Conservation (phyloP, 2,329 filamentous ascomycete species). For the Epichloe sibirici region DNA sequence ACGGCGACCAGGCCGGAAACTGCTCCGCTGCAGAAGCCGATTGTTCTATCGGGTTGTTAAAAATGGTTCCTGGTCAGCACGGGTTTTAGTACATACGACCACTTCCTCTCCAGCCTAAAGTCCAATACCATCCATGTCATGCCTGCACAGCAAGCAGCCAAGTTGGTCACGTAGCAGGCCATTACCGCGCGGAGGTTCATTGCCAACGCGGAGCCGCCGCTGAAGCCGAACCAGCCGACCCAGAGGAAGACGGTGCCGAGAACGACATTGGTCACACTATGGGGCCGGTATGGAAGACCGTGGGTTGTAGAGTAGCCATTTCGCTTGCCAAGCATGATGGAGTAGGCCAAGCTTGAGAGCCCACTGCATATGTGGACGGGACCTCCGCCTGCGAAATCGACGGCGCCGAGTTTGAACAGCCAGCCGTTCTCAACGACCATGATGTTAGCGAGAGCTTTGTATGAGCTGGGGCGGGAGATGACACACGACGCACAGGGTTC, state of each 20-base stretch:
- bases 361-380: constrained; percentile 66
- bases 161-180: constrained; percentile 79
- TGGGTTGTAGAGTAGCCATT: constrained; percentile 47
- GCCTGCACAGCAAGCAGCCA: constrained; percentile 70
- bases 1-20: constrained; percentile 83
- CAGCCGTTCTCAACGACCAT: constrained; percentile 40
- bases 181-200: constrained; percentile 82
- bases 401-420: constrained; percentile 54
- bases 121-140: constrained; percentile 79
- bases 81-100: constrained; percentile 27
- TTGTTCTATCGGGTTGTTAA: constrained; percentile 45
- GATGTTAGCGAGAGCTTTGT: background rate
- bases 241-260: constrained; percentile 68
- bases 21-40: constrained; percentile 83
- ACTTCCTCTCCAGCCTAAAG: constrained; percentile 84
- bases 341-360: constrained; percentile 59
- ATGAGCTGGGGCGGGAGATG: background rate
- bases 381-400: constrained; percentile 65
- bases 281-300: constrained; percentile 54
- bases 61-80: background rate
- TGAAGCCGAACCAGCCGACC: constrained; percentile 97
- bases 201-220: constrained; percentile 69
- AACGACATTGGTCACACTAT: constrained; percentile 63
- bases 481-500: constrained; percentile 35
- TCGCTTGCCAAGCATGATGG: constrained; percentile 60